A percentile compares a stretch with the other conserved stretches of the same genome.
Conservation (phyloP, 83 land plant genomes). For the Thuja plicata region DNA sequence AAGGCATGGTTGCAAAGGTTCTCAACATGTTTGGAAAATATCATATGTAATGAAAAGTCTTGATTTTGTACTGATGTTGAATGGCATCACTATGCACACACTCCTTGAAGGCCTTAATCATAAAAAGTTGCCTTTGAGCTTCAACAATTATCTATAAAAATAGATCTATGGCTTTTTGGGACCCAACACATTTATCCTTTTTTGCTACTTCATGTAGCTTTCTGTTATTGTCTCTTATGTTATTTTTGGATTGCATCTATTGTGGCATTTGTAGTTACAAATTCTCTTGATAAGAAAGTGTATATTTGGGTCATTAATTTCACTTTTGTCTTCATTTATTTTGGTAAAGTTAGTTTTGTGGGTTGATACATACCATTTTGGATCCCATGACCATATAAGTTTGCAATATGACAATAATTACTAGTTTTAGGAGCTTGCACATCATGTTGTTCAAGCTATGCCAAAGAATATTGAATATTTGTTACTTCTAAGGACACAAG, state of each 20-base stretch:
- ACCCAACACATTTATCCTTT: background rate
- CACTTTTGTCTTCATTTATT: background rate
- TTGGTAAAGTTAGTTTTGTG: background rate
- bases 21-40: background rate
- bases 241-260: background rate
- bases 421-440: constrained; percentile 13
- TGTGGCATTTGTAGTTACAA: background rate
- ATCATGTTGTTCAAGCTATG: constrained; percentile 33
- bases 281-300: background rate
- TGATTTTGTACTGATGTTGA: background rate
- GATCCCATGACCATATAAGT: background rate
- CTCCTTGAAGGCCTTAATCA: background rate
- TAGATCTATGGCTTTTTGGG: background rate
- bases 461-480: constrained; percentile 22
- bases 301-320: background rate
- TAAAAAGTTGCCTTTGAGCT: background rate
- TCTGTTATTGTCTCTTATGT: background rate
- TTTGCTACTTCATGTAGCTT: background rate
- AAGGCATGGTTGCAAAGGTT: background rate
- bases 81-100: background rate
- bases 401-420: background rate
- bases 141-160: background rate
- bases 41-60: too few species aligned
- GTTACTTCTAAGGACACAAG: background rate
- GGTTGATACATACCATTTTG: background rate